Evolutionary conservation across 805 yeast genomes (phyloP).

Genomic region (Ogataea paradorogensis): DNA sequence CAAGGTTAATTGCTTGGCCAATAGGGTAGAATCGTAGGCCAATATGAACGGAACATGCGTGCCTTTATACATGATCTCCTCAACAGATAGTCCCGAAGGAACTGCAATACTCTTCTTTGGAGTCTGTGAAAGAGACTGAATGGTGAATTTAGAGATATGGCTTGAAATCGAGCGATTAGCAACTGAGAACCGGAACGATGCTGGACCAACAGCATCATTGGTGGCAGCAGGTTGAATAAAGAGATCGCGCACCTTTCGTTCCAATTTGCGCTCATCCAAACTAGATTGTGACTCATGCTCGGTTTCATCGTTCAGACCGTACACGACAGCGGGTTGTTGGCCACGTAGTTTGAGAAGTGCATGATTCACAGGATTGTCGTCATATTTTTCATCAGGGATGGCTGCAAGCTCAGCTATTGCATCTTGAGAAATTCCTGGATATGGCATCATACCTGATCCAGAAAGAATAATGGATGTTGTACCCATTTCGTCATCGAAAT

Average conservation of each 20-base stretch:
- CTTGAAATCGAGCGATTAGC: constrained; percentile 5
- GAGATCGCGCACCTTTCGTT: constrained; percentile 34
- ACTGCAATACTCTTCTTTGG: constrained; percentile 24
- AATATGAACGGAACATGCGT: constrained; percentile 81
- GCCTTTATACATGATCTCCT: constrained; percentile 41
- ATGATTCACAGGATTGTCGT: constrained; percentile 66
- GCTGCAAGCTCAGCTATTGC: constrained; percentile 77
- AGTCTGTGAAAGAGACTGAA: constrained; percentile 27
- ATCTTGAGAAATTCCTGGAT: constrained; percentile 49
- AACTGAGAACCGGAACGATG: constrained; percentile 7
- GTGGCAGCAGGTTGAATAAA: constrained; percentile 22
- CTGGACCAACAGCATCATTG: neutral
- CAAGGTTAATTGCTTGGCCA: constrained; percentile 81
- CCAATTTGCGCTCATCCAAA: constrained; percentile 31
- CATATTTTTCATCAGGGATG: constrained; percentile 74
- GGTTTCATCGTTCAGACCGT: constrained; percentile 31
- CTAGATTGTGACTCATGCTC: constrained; percentile 12
- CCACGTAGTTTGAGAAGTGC: constrained; percentile 84
- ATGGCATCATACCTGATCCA: constrained; percentile 35
- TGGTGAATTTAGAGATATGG: constrained; percentile 26
- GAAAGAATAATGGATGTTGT: constrained; percentile 33
- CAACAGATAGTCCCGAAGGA: constrained; percentile 29
- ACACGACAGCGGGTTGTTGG: constrained; percentile 25
- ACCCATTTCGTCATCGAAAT: constrained; percentile 15
- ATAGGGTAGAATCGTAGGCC: constrained; percentile 58